Percentiles rank a stretch among this genome's conserved stretches.
Evolutionary conservation across 768 basidiomycete genomes (phyloP).

Genomic region (Stropharia rugosoannulata): DNA sequence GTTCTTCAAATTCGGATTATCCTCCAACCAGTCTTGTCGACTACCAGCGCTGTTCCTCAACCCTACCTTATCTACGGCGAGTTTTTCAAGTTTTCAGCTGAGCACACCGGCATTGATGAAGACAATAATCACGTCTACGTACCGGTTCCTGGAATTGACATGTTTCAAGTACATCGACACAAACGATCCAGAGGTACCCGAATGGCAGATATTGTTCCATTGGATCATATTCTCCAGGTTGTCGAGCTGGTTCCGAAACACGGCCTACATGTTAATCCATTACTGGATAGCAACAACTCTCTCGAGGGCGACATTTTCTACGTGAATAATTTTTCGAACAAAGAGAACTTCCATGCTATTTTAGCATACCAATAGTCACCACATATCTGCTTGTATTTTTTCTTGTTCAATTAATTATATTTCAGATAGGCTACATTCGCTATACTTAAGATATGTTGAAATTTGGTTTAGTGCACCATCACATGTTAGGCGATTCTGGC

Average conservation of each 20-base stretch:
- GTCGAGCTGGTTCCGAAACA: slow-evolving; percentile 1
- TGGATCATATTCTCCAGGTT: background rate
- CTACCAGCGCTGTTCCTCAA: background rate
- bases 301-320: background rate
- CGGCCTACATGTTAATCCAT: background rate
- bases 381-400: background rate
- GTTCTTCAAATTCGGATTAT: background rate
- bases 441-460: no score
- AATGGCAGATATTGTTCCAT: background rate
- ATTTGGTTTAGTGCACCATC: no score
- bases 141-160: slow-evolving; percentile 20
- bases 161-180: background rate
- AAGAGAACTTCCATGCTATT: slow-evolving; percentile 2
- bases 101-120: background rate
- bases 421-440: no score
- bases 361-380: background rate
- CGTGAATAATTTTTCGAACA: slow-evolving; percentile 1
- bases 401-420: background rate
- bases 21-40: background rate
- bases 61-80: background rate
- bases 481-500: no score
- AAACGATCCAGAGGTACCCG: background rate
- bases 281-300: background rate
- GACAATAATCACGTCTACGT: slow-evolving; percentile 44
- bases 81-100: background rate